Conservation (phyloP, 2,329 filamentous ascomycete species). For the Penicillium sclerotigenum region DNA sequence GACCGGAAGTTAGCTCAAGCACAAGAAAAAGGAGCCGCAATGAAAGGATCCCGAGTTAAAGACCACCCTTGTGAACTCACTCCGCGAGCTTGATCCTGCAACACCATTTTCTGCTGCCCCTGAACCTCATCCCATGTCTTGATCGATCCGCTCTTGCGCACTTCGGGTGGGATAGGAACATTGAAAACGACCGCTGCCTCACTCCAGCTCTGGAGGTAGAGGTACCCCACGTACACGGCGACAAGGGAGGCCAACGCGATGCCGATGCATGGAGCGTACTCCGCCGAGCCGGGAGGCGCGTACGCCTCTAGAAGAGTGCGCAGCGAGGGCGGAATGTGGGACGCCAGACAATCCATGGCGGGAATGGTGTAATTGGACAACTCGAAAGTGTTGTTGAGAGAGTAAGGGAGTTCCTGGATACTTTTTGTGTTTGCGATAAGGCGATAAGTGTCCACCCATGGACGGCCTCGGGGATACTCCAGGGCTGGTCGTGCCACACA, state of each 20-base stretch:
- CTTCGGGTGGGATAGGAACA: slow-evolving; percentile 37
- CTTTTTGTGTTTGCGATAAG: slow-evolving; percentile 18
- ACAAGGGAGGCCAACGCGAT: slow-evolving; percentile 30
- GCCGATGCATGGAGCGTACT: slow-evolving; percentile 24
- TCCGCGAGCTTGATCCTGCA: slow-evolving; percentile 39
- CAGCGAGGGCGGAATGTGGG: slow-evolving; percentile 23
- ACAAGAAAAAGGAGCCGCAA: not conserved
- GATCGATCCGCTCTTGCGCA: slow-evolving; percentile 31
- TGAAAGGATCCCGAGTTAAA: not conserved
- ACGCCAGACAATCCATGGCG: slow-evolving; percentile 27
- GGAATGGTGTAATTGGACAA: slow-evolving; percentile 15
- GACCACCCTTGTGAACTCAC: slow-evolving; percentile 26
- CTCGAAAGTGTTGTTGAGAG: slow-evolving; percentile 2
- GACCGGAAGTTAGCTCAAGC: slow-evolving; percentile 14
- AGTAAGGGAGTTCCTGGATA: slow-evolving; percentile 36
- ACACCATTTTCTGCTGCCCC: slow-evolving; percentile 33
- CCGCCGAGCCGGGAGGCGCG: slow-evolving; percentile 8
- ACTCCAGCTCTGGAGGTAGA: slow-evolving; percentile 28
- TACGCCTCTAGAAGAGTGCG: slow-evolving; percentile 20
- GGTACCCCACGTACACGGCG: slow-evolving; percentile 33
- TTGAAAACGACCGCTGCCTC: slow-evolving; percentile 40
- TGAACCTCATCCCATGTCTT: slow-evolving; percentile 38
- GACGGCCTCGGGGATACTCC: not conserved
- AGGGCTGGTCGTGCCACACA: not conserved
- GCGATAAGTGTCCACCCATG: not conserved